Conservation (phyloP, 345 rosid genomes). For the Salix arbutifolia region DNA sequence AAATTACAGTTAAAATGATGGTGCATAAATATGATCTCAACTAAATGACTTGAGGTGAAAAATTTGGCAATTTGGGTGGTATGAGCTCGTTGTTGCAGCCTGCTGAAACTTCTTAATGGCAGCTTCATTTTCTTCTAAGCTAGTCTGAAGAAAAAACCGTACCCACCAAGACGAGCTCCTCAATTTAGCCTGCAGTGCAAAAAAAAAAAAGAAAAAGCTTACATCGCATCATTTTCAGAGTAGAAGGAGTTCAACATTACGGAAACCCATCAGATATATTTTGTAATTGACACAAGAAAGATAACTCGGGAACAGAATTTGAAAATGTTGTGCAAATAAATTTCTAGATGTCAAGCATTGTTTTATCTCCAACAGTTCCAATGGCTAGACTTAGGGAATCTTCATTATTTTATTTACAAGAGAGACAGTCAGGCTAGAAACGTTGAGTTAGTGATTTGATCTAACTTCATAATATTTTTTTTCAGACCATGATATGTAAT, state of each 20-base stretch:
- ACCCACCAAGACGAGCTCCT: slow-evolving; percentile 75
- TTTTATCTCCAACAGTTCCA: not conserved
- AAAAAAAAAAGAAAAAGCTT: not conserved
- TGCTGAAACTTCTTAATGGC: slow-evolving; percentile 44
- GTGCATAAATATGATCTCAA: not conserved
- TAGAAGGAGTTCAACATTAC: not conserved
- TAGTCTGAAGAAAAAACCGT: slow-evolving; percentile 56
- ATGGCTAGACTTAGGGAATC: not conserved
- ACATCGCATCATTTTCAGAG: not conserved
- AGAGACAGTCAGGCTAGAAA: not conserved
- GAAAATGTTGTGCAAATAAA: not conserved
- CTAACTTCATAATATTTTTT: not conserved
- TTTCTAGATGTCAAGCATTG: not conserved
- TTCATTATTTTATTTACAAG: not conserved
- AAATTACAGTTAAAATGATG: not conserved
- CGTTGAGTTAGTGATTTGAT: not conserved
- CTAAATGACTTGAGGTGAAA: slow-evolving; percentile 22
- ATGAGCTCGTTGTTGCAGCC: slow-evolving; percentile 5
- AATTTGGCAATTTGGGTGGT: slow-evolving; percentile 20
- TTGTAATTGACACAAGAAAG: not conserved
- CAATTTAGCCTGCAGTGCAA: slow-evolving; percentile 52
- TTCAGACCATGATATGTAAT: not conserved
- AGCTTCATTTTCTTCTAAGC: slow-evolving; percentile 60
- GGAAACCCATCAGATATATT: not conserved
- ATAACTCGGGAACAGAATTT: not conserved